Evolutionary conservation across 805 yeast species (phyloP), one percentile per base, ranked within the genome.

Genomic region (Spathaspora arborariae): DNA sequence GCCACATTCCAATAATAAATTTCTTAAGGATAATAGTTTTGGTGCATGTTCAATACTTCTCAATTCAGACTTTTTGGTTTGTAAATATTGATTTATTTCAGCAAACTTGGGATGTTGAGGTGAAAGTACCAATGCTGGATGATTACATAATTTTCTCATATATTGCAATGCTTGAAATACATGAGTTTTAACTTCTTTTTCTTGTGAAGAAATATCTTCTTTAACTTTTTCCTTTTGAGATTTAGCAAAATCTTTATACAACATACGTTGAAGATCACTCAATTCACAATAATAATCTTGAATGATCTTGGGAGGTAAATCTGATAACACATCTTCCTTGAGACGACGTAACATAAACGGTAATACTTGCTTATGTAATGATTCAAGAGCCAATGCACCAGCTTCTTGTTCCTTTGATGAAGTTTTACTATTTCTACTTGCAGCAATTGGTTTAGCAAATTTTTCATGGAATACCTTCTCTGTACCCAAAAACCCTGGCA

Each of bases 401-500:
- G 90, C 89, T 62, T 94, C 99, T 62, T 94, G 98, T 57, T 94
- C 99, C 57, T 84, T 92, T 0, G 95, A 84, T 2, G 90, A 80
- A 0, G 91, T 88, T 62, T 91, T 92, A 54, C 89, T 84, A 54
- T 87, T 88, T 60, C 97, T 76, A 36, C 96, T 85, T 1, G 96
- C 92, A 2, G 97, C 92, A 62, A 94, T 94, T 2, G 99, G 99
- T 59, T 91, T 91, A n/a, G 97, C 95, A 74, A 92, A 94, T 54
- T 91, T 79, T 51, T 92, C 98, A 58, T 90, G 94, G 71, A 94
- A 94, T 42, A 85, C 78, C 65, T 90, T 92, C 59, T 94, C 99
- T 2, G 95, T 84, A 11, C 99, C 99, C 53, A 94, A 72, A 59
- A 94, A 94, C 0, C 99, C 99, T 2, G 99, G 99, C 99, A 94